phyloP scores from a whole-genome alignment of 129 eudicot genomes.

The Pittosporum tobira region DNA sequence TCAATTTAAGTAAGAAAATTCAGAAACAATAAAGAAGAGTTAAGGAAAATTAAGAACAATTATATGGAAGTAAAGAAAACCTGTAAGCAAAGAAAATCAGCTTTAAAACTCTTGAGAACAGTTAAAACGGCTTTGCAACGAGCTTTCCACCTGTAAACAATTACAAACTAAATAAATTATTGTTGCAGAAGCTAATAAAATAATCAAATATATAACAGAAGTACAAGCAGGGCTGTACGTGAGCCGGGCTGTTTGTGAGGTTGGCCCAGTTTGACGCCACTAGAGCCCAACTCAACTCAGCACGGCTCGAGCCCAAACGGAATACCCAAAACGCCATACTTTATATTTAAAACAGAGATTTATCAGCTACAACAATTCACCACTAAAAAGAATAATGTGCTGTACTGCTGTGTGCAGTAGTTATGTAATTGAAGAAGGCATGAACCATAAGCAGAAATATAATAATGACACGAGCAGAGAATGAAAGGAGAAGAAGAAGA shows the following conservation, averaged over 20 bases:
- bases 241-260: no score
- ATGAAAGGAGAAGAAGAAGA: background rate
- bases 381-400: no score
- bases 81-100: constrained; percentile 94
- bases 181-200: background rate
- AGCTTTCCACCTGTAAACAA: constrained; percentile 77
- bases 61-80: constrained; percentile 22
- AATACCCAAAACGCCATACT: no score
- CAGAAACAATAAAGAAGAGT: background rate
- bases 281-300: no score
- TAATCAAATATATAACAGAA: background rate
- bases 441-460: no score
- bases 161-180: background rate
- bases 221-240: no score
- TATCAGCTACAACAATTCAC: no score
- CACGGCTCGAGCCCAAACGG: no score
- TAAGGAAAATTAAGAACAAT: background rate
- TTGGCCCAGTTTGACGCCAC: no score
- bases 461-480: background rate
- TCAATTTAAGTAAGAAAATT: constrained; percentile 9
- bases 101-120: constrained; percentile 52
- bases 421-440: no score
- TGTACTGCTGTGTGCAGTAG: no score
- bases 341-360: no score
- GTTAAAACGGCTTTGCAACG: constrained; percentile 71